Base-by-base conservation (phyloP, 345 rosid species). In the Brassica rapa region DNA sequence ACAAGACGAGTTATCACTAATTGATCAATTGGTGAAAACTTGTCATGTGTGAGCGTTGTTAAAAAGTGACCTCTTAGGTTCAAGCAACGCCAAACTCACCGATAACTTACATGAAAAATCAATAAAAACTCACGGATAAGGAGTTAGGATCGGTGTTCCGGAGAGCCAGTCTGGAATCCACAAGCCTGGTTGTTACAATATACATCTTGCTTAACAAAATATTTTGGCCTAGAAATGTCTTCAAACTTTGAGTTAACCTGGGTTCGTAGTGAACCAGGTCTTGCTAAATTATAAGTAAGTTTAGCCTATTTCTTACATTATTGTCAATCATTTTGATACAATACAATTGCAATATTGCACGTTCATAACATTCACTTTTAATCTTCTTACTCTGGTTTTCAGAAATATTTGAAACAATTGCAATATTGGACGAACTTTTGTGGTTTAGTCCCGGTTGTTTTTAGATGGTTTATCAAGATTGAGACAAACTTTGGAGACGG, bases 381-480 rank as follows among this genome's bases (percentile, higher is more conserved):
- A 1, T 16, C 68, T 16, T 33, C 7, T 64, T 16, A 32, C 14
- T 33, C 15, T 35, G 68, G 69, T 66, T 37, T 66, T 35, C 51
- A 71, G 43, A 23, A 72, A 37, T 27, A 59, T 59, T 21, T 46
- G 30, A 62, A 73, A 73, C 33, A 19, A 29, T 30, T 0, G 35
- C 51, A 35, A 27, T 56, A 35, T 35, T 55, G 30, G 11, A 63
- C 5, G 14, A 62, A 29, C 6, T 27, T 59, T 6, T 29, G 5
- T 62, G 66, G 66, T 62, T 62, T 27, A 62, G 37, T 62, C 19
- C 25, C 6, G 25, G 12, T 41, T 5, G 72, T 19, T 68, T 56
- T 60, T 35, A 49, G 24, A 70, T 39, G 56, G 67, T 63, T 70
- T 62, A 77, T 70, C 33, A 37, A 53, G 66, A 55, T 55, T 71